phyloP scores from a whole-genome alignment of 1,284 basidiomycete species.

The Ceratobasidium sp. region DNA sequence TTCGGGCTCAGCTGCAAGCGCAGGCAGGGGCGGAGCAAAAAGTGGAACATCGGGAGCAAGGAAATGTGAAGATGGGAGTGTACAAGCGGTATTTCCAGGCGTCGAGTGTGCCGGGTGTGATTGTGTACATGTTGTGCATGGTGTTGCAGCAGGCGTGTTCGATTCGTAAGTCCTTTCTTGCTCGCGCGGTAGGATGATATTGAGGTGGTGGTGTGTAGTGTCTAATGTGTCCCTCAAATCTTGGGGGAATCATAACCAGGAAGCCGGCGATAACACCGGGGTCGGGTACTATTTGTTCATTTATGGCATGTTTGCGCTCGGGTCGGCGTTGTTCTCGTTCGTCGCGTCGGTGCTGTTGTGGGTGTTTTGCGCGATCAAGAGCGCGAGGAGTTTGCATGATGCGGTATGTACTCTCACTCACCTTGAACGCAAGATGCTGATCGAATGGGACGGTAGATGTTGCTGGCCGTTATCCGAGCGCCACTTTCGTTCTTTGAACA shows the following conservation, averaged over 20 bases:
- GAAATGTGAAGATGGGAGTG: slow-evolving; percentile 82
- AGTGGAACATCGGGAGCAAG: slow-evolving; percentile 85
- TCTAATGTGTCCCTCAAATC: slow-evolving; percentile 78
- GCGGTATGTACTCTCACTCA: slow-evolving; percentile 61
- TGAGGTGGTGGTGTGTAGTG: slow-evolving; percentile 29
- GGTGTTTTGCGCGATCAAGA: slow-evolving; percentile 83
- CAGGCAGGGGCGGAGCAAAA: slow-evolving; percentile 29
- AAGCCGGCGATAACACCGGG: slow-evolving; percentile 69
- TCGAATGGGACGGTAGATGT: slow-evolving; percentile 66
- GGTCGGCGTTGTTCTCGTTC: slow-evolving; percentile 67
- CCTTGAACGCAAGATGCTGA: slow-evolving; percentile 49
- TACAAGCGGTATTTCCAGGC: slow-evolving; percentile 86
- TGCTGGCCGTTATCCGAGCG: slow-evolving; percentile 81
- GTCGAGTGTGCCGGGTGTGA: slow-evolving; percentile 80
- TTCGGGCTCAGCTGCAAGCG: slow-evolving; percentile 19
- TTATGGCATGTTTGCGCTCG: slow-evolving; percentile 73
- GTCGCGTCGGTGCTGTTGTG: slow-evolving; percentile 75
- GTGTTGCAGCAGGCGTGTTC: slow-evolving; percentile 61
- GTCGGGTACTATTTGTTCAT: slow-evolving; percentile 70
- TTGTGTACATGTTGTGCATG: slow-evolving; percentile 73
- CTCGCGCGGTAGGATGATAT: neutral
- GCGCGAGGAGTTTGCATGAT: slow-evolving; percentile 83
- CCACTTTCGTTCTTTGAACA: slow-evolving; percentile 90
- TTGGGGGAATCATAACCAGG: slow-evolving; percentile 85
- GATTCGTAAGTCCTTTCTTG: slow-evolving; percentile 52